Evolutionary conservation across 495 filamentous ascomycete genomes (phyloP), one percentile per base, ranked within the genome.

Genomic region (Terfezia claveryi): DNA sequence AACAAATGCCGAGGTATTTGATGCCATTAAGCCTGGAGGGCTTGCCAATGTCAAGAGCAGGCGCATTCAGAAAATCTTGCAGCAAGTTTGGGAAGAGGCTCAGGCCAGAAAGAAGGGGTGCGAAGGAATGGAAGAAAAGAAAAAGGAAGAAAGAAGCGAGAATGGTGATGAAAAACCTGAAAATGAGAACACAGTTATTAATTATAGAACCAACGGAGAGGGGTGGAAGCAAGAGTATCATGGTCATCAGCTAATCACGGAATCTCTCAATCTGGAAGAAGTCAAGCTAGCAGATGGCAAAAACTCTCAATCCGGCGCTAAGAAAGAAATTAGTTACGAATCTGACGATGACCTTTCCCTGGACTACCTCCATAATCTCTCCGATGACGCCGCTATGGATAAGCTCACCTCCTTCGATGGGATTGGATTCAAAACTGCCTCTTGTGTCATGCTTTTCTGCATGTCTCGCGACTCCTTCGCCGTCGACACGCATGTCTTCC

Each of bases 371-470:
- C 83, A 83, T 58, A 69, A 69, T 12, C 68, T 92, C 54, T 66
- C 69, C 17, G 79, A 74, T 11, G 74, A 84, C 16, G 74, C 85
- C 27, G 85, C 80, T 0, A 82, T 94, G 75, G 68, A 69, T 9
- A 77, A 81, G 55, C 73, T 96, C 38, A 75, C 79, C 52, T 80
- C 75, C 54, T 91, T 81, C 50, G 82, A 82, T 3, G 91, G 89
- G 4, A 84, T 96, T 56, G 91, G 88, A 0, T 80, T 85, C 54
- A 98, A 98, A 69, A 94, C 88, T 0, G 83, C 88, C 4, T 81
- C 85, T 8, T 98, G 91, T 59, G 83, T 89, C 12, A 68, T 82
- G 11, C 72, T 89, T 2, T 92, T 92, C 65, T 87, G 83, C 61
- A 74, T 92, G 23, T 76, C 77, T 58, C 75, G 77, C 11, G 81